phyloP scores from a whole-genome alignment of 345 rosid genomes.

The Eucalyptus viminalis region DNA sequence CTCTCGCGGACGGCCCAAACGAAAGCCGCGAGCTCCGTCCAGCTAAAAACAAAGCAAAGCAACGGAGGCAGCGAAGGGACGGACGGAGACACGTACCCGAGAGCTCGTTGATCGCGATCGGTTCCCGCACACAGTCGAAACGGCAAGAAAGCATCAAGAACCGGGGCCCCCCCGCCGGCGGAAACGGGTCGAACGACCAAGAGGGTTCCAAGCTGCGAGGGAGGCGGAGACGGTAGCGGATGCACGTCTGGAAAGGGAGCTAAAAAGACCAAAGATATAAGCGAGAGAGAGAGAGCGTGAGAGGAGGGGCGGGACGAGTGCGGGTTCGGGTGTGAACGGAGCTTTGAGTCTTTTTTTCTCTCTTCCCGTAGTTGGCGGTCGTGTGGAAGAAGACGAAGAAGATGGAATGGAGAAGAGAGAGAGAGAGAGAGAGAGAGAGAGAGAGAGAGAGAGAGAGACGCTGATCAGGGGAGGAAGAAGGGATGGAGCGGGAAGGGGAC shows the following conservation, averaged over 20 bases:
- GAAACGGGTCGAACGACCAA: too few relatives aligned
- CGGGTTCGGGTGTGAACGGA: not conserved
- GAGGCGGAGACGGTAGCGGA: not conserved
- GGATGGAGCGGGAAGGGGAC: not conserved
- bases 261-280: not conserved
- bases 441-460: not conserved
- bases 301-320: not conserved
- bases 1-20: not conserved
- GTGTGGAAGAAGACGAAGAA: not conserved
- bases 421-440: not conserved
- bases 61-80: too few relatives aligned
- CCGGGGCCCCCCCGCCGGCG: too few relatives aligned
- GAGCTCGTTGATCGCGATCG: not conserved
- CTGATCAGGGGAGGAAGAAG: not conserved
- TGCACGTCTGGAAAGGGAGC: not conserved
- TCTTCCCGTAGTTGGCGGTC: not conserved
- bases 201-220: too few relatives aligned
- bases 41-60: not conserved
- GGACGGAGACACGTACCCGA: not conserved
- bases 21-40: not conserved
- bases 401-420: not conserved
- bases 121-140: not conserved
- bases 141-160: not conserved
- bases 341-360: not conserved
- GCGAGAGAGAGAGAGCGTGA: not conserved